Conservation (phyloP, 768 basidiomycete species). For the Boletus patriciae region DNA sequence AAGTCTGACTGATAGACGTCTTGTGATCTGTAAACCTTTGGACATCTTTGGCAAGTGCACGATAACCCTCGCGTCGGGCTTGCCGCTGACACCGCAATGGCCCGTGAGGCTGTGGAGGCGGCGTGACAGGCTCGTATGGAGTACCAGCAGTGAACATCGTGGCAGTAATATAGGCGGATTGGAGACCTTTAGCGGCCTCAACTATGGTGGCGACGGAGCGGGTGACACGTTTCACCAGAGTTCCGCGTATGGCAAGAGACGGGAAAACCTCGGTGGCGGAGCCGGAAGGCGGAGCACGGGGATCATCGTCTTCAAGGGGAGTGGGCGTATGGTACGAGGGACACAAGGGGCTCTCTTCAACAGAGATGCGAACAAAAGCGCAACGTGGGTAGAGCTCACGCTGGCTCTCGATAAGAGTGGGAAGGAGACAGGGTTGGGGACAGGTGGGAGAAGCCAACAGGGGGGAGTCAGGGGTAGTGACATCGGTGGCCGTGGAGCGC, state of each 20-base stretch:
- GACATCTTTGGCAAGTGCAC: conserved; percentile 45
- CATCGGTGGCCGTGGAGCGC: conserved; percentile 39
- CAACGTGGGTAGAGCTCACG: conserved; percentile 41
- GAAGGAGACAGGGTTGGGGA: conserved; percentile 28
- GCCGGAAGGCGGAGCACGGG: conserved; percentile 12
- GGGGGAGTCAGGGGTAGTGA: conserved; percentile 36
- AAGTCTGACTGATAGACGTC: conserved; percentile 10
- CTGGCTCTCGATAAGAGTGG: conserved; percentile 25
- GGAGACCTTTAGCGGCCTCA: conserved; percentile 55
- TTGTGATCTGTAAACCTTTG: conserved; percentile 37
- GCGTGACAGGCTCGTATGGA: conserved; percentile 18
- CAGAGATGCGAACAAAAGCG: conserved; percentile 35
- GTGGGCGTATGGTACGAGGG: neutral
- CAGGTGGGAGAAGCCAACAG: conserved; percentile 32
- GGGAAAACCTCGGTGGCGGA: neutral
- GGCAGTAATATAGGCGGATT: conserved; percentile 56
- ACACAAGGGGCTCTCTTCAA: conserved; percentile 40
- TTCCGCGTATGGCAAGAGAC: conserved; percentile 8
- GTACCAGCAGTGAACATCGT: conserved; percentile 47
- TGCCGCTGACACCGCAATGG: conserved; percentile 14
- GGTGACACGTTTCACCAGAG: conserved; percentile 30
- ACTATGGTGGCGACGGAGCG: conserved; percentile 45
- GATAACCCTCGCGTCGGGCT: conserved; percentile 40
- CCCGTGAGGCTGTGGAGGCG: conserved; percentile 18
- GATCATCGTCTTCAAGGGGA: conserved; percentile 17